A percentile compares a stretch with the other conserved stretches of the same genome.
phyloP scores from a whole-genome alignment of 768 basidiomycete species.

The Suillus hirtellus region DNA sequence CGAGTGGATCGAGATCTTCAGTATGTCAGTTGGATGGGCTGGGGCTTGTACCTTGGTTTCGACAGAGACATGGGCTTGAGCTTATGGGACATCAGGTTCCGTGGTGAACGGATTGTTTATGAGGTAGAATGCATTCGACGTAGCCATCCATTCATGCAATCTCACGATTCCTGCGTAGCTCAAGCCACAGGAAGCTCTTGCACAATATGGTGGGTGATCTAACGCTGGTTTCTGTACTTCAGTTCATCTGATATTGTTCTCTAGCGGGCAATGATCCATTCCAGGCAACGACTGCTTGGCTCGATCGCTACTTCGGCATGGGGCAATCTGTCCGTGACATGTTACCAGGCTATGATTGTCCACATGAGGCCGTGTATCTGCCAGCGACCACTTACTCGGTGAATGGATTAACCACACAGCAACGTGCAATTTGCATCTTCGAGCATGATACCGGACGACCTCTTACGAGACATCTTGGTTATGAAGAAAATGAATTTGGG shows the following conservation, averaged over 20 bases:
- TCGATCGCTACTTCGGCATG: conserved; percentile 68
- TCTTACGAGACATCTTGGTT: conserved; percentile 58
- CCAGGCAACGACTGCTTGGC: conserved; percentile 61
- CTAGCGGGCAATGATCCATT: conserved; percentile 61
- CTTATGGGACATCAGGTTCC: conserved; percentile 60
- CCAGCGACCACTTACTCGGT: conserved; percentile 54
- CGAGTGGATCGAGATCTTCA: conserved; percentile 51
- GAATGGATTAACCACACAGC: conserved; percentile 43
- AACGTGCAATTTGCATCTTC: conserved; percentile 65
- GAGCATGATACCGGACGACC: conserved; percentile 62
- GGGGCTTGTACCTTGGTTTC: conserved; percentile 61
- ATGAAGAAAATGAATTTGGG: conserved; percentile 54
- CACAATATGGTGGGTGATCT: conserved; percentile 49
- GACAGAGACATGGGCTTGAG: conserved; percentile 67
- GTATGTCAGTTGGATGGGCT: conserved; percentile 71
- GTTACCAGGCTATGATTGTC: conserved; percentile 70
- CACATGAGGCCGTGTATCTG: conserved; percentile 59
- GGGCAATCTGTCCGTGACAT: conserved; percentile 56
- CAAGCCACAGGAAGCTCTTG: conserved; percentile 61
- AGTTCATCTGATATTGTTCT: conserved; percentile 4
- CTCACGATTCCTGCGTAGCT: conserved; percentile 35
- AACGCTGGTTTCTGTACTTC: background rate
- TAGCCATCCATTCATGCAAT: background rate
- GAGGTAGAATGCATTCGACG: conserved; percentile 36
- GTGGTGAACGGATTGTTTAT: conserved; percentile 60